Percentiles rank a stretch among this genome's conserved stretches.
These are phyloP conservation scores for Fraxinus albicans DNA, from an alignment of 305 asterid genomes.

Conservation along the genomic window DNA sequence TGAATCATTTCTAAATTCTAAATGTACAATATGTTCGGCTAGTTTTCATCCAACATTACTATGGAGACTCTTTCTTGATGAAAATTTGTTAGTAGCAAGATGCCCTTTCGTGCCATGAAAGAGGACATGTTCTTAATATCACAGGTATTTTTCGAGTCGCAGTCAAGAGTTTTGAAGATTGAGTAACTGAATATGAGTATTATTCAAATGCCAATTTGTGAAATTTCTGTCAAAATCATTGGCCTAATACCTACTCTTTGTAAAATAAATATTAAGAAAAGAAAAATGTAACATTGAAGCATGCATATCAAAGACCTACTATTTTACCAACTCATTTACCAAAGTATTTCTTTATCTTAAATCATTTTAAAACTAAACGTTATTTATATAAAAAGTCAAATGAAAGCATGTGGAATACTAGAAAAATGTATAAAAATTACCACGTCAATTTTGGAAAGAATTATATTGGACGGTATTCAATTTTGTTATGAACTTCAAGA, in stretches of 20 bases:
- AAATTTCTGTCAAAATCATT: neutral
- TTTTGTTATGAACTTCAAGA: no score
- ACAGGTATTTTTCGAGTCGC: neutral
- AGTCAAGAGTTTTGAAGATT: neutral
- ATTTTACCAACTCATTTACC: neutral
- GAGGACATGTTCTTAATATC: neutral
- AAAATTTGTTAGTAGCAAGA: neutral
- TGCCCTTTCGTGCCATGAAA: neutral
- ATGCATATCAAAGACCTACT: neutral
- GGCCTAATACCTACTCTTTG: neutral
- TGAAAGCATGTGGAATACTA: no score
- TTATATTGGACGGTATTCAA: neutral
- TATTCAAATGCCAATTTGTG: neutral
- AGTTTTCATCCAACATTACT: neutral
- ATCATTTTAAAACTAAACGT: neutral
- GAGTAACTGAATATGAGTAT: neutral
- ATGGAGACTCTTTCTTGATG: neutral
- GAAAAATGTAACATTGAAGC: neutral
- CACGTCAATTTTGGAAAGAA: no score
- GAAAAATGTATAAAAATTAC: no score
- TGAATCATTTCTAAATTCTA: neutral
- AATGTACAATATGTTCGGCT: neutral
- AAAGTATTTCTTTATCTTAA: neutral
- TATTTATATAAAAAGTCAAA: neutral
- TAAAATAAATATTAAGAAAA: neutral